A percentile compares a stretch with the other conserved stretches of the same genome.
These are phyloP conservation scores for Candida pini DNA, from an alignment of 805 yeast species.

Conservation along the genomic window DNA sequence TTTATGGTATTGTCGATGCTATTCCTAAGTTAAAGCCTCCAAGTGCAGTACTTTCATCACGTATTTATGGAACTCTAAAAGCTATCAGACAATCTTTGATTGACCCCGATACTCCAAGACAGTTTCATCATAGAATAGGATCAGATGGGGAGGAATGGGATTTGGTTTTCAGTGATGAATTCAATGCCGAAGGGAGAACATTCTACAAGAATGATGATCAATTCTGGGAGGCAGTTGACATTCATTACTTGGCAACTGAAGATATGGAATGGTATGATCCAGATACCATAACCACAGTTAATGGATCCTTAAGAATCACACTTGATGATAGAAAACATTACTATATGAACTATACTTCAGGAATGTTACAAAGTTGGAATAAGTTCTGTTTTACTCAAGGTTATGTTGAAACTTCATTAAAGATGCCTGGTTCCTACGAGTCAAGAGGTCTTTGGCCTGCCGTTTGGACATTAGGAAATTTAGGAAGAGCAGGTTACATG, in stretches of 20 bases:
- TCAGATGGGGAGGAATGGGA: slow-evolving; percentile 56
- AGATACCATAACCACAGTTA: slow-evolving; percentile 72
- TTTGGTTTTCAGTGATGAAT: slow-evolving; percentile 82
- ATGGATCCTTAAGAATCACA: slow-evolving; percentile 63
- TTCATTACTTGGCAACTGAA: slow-evolving; percentile 79
- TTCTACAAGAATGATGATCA: slow-evolving; percentile 90
- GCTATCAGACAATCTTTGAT: slow-evolving; percentile 27
- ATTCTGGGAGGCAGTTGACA: slow-evolving; percentile 80
- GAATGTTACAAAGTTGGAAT: slow-evolving; percentile 92
- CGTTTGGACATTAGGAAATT: slow-evolving; percentile 89
- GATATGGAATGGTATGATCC: slow-evolving; percentile 97
- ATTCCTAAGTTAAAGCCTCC: too few relatives aligned
- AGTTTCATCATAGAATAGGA: slow-evolving; percentile 40
- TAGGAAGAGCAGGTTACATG: slow-evolving; percentile 86
- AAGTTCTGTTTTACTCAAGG: slow-evolving; percentile 88
- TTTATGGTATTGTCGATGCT: slow-evolving; percentile 4
- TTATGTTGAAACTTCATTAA: slow-evolving; percentile 65
- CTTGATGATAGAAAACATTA: slow-evolving; percentile 84
- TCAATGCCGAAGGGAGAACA: slow-evolving; percentile 83
- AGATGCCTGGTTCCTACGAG: slow-evolving; percentile 73
- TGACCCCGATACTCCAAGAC: slow-evolving; percentile 59
- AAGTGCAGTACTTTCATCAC: background rate
- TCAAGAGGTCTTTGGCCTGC: slow-evolving; percentile 94
- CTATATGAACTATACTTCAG: slow-evolving; percentile 76
- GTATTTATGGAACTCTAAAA: slow-evolving; percentile 1